Evolutionary conservation across 495 filamentous ascomycete species (phyloP), one percentile per base, ranked within the genome.

Genomic region (Hypoxylon subgilvum): DNA sequence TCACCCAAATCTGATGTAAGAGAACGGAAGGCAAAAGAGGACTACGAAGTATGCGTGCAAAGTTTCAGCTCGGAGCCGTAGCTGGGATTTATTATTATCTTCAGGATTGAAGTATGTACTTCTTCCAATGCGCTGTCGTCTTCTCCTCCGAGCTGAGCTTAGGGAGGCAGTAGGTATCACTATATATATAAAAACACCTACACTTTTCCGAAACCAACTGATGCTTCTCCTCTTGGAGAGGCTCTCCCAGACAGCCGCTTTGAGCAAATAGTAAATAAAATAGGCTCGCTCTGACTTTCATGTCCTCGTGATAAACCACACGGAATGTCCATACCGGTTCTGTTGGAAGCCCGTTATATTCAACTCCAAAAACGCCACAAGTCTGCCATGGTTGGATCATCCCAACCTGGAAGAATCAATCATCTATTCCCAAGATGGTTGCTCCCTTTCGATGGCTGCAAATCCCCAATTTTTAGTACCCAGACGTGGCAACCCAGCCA

Each of bases 401-500:
- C 58, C 41, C 30, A 40, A 13, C 41, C 12, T 41, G 47, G 3
- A 31, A 39, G 41, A 28, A 8, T 52, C 21, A 31, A 57, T 52
- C 47, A 50, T 64, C 49, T 64, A 58, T 50, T n/a, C 54, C 54
- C 23, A 45, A 47, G 19, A 52, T 42, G 36, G 18, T 52, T 23
- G 38, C 44, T 48, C 46, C 52, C 13, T 23, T 27, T 45, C 31
- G 35, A 35, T 43, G 53, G 4, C 51, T 44, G 6, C 34, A 57
- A 40, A 55, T 17, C 52, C 52, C 4, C n/a, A n/a, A n/a, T n/a
- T 30, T 54, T 62, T 57, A 52, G 42, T 17, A 51, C 58, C 32
- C 52, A 63, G 50, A 45, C 51, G n/a, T n/a, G n/a, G 61, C 61
- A 64, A 64, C 61, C 61, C 61, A 23, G 49, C 53, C 54, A 36